Evolutionary conservation across 2,329 filamentous ascomycete species (phyloP).

Genomic region (Aspergillus spinulosporus): DNA sequence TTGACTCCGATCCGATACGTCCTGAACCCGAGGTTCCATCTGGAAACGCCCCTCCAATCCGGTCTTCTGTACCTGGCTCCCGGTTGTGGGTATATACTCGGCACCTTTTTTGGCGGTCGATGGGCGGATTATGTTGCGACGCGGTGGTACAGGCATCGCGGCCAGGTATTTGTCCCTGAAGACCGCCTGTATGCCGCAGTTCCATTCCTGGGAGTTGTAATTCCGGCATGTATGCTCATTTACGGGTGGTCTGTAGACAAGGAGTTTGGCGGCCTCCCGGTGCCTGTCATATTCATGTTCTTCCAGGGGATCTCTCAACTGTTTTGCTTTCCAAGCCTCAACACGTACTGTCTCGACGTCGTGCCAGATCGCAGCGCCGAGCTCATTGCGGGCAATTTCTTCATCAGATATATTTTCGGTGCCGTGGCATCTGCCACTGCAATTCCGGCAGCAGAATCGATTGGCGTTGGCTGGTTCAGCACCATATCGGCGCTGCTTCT

Average conservation of each 20-base stretch:
- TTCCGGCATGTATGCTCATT: conserved; percentile 65
- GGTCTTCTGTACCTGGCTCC: conserved; percentile 75
- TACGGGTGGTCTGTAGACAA: conserved; percentile 67
- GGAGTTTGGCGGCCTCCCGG: conserved; percentile 54
- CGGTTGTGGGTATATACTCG: conserved; percentile 67
- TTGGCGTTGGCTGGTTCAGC: conserved; percentile 80
- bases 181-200: conserved; percentile 65
- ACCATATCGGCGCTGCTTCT: conserved; percentile 59
- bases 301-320: conserved; percentile 72
- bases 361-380: conserved; percentile 70
- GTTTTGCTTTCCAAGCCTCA: conserved; percentile 73
- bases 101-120: conserved; percentile 70
- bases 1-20: conserved; percentile 71
- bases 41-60: conserved; percentile 65
- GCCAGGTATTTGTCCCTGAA: conserved; percentile 63
- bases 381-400: conserved; percentile 78
- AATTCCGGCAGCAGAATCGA: conserved; percentile 69
- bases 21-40: conserved; percentile 70
- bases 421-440: conserved; percentile 70
- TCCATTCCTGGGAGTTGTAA: conserved; percentile 57
- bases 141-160: conserved; percentile 60
- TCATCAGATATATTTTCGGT: conserved; percentile 73
- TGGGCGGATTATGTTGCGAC: conserved; percentile 69
- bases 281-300: conserved; percentile 72
- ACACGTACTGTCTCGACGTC: conserved; percentile 80